Evolutionary conservation across 352 stramenopile species (phyloP), one percentile per base, ranked within the genome.

Genomic region (Albugo laibachii): DNA sequence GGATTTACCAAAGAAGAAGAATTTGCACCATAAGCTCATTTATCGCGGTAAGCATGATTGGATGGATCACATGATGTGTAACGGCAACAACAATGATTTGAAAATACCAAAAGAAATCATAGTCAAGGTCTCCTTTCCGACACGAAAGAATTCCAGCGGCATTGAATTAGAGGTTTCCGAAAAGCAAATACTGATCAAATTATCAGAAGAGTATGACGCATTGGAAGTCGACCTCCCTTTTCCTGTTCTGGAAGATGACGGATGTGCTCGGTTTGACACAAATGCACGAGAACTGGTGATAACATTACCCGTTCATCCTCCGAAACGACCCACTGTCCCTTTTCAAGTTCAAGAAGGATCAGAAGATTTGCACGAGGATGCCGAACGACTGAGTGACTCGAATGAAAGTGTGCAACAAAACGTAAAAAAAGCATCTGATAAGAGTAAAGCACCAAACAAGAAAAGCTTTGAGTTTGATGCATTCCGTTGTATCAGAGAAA

Each of bases 231-330:
- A 55, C 4, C 52, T 94, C 15, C 77, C 82, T 14, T 93, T 79
- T 53, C 61, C 67, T 0, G 78, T 94, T 3, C 39, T 86, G 8
- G 73, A 93, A 50, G 54, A 64, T 11, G 87, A 86, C 15, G 80
- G 78, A 0, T 63, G 50, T 45, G 81, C 83, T 21, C 81, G 69
- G 36, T 94, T 89, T 54, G 78, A 94, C 45, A 91, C 91, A 48
- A 79, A 75, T 34, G 62, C 51, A 3, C 62, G 67, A 13, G 70
- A 78, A 20, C 50, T 94, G 0, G 51, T 83, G 2, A 69, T 94
- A 12, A 89, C 78, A 24, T 54, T 94, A 37, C 79, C 79, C 0
- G 76, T 94, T 21, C 61, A 78, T 14, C 66, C 77, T 3, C 75
- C 69, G 8, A 42, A 63, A 2, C 56, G 55, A 11, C 55, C 49